Conservation (phyloP, 2,329 filamentous ascomycete species). For the Aspergillus fijiensis region DNA sequence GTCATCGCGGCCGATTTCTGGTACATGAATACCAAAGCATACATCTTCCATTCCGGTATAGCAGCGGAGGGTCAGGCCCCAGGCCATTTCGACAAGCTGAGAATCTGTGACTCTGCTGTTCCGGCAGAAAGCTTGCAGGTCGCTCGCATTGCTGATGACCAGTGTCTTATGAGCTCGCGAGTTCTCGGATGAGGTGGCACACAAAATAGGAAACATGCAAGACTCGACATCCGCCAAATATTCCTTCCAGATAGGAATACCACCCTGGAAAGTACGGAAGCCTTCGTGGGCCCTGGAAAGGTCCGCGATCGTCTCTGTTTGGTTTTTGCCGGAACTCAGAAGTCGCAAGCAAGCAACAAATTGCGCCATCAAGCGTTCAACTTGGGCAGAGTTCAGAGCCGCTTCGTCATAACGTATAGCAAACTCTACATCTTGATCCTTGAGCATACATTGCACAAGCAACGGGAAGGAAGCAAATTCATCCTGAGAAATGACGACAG, state of each 20-base stretch:
- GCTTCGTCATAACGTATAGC: conserved; percentile 10
- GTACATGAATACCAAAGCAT: conserved; percentile 46
- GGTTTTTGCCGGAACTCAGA: conserved; percentile 8
- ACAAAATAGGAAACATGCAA: conserved; percentile 45
- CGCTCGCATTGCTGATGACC: conserved; percentile 19
- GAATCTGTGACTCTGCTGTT: conserved; percentile 21
- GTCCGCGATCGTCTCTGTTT: conserved; percentile 15
- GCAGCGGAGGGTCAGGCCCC: conserved; percentile 45
- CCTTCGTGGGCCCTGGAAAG: conserved; percentile 26
- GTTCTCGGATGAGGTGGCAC: conserved; percentile 8
- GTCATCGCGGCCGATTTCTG: conserved; percentile 37
- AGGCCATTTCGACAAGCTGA: conserved; percentile 42
- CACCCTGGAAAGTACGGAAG: conserved; percentile 27
- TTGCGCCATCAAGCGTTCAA: conserved; percentile 11
- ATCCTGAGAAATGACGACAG: neutral
- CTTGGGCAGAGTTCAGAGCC: conserved; percentile 8
- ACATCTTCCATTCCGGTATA: conserved; percentile 48
- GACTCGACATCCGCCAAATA: conserved; percentile 48
- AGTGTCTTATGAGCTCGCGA: conserved; percentile 18
- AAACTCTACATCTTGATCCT: conserved; percentile 3
- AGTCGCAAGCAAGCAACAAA: conserved; percentile 11
- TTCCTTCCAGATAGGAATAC: conserved; percentile 47
- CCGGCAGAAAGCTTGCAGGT: conserved; percentile 27
- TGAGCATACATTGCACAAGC: conserved; percentile 9
- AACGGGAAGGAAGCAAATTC: conserved; percentile 11